A percentile compares a stretch with the other conserved stretches of the same genome.
phyloP scores from a whole-genome alignment of 441 rosid genomes.

The Erodium chrysanthum region DNA sequence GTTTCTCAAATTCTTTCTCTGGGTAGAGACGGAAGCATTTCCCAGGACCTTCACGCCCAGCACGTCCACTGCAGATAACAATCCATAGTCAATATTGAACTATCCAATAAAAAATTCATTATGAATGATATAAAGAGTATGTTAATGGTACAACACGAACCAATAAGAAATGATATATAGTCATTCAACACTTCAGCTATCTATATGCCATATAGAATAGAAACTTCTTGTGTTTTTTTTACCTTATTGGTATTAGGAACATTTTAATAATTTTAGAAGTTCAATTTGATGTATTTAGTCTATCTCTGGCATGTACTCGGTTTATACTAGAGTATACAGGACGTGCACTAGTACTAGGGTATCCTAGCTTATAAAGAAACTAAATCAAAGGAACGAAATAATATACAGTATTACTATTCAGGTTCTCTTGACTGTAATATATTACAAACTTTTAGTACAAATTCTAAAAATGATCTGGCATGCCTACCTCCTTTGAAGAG shows the following conservation, averaged over 20 bases:
- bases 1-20: constrained; percentile 78
- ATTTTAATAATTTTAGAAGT: no score
- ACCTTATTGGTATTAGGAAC: no score
- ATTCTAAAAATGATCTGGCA: not conserved
- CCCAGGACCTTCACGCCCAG: constrained; percentile 93
- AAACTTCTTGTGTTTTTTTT: no score
- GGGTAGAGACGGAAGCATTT: constrained; percentile 88
- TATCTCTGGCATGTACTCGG: no score
- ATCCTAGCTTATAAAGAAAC: not conserved
- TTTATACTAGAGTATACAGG: no score
- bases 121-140: not conserved
- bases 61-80: constrained; percentile 68
- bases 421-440: not conserved
- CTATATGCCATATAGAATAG: no score
- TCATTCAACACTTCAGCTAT: no score
- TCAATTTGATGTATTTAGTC: no score
- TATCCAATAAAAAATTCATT: constrained; percentile 2
- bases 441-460: not conserved
- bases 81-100: constrained; percentile 12
- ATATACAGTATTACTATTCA: not conserved
- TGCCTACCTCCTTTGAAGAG: constrained; percentile 79
- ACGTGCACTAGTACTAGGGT: not conserved
- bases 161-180: not conserved
- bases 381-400: not conserved
- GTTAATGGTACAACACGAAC: not conserved